phyloP scores from a whole-genome alignment of 768 basidiomycete genomes.

The Suillus discolor region DNA sequence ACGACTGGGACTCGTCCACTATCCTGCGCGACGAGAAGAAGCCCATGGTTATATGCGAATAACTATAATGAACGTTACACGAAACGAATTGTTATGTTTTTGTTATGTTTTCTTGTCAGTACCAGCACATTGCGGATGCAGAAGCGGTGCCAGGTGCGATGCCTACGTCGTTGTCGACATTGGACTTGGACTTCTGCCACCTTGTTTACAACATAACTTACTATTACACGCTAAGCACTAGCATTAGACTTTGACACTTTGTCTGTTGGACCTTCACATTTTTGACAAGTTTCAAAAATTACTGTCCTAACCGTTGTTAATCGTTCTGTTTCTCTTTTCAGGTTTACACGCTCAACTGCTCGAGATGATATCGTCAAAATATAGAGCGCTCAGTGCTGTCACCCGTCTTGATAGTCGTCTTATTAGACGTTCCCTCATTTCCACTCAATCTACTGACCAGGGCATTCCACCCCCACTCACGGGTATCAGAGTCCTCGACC shows the following conservation, averaged over 20 bases:
- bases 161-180: not conserved
- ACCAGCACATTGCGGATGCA: slow-evolving; percentile 15
- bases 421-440: slow-evolving; percentile 2
- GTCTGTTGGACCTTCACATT: slow-evolving; percentile 2
- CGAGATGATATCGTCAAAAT: not conserved
- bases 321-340: not conserved
- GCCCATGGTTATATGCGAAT: slow-evolving; percentile 23
- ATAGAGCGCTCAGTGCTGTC: not conserved
- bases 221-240: not conserved
- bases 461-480: slow-evolving; percentile 79
- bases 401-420: not conserved
- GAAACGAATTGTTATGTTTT: slow-evolving; percentile 8
- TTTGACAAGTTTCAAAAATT: not conserved
- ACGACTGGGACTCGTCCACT: slow-evolving; percentile 16
- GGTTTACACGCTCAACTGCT: not conserved
- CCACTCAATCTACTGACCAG: not conserved
- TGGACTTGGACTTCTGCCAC: slow-evolving; percentile 30
- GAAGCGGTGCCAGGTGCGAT: slow-evolving; percentile 25
- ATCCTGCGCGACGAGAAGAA: slow-evolving; percentile 33
- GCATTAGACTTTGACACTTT: not conserved
- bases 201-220: slow-evolving; percentile 9
- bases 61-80: slow-evolving; percentile 6
- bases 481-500: slow-evolving; percentile 83
- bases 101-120: slow-evolving; percentile 11
- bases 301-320: not conserved